A percentile compares a stretch with the other conserved stretches of the same genome.
Conservation (phyloP, 139 green algal genomes). For the Chlamydomonas sp. region DNA sequence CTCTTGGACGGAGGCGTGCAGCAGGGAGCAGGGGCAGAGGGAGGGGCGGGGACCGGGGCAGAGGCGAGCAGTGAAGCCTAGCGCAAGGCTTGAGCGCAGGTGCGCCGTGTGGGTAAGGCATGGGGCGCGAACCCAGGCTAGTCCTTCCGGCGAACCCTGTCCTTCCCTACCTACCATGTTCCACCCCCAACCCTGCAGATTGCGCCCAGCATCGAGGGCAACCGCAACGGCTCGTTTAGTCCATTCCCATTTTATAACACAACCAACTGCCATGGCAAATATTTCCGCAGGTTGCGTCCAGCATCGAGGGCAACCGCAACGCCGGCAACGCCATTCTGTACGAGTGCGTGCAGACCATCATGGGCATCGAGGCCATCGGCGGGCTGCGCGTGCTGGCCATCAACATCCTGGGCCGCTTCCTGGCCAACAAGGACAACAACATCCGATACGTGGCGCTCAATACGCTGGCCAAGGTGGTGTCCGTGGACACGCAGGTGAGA, state of each 20-base stretch:
- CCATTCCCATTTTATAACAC: too few relatives aligned
- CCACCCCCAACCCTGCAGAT: neutral
- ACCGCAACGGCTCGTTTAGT: neutral
- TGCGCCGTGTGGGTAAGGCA: too few relatives aligned
- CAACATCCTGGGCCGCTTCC: constrained; percentile 97
- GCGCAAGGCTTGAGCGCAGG: too few relatives aligned
- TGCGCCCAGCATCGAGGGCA: neutral
- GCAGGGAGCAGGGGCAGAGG: too few relatives aligned
- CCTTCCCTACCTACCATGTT: neutral
- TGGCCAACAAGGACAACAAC: constrained; percentile 92
- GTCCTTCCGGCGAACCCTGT: too few relatives aligned
- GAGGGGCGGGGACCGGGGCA: too few relatives aligned
- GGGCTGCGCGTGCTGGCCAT: constrained; percentile 96
- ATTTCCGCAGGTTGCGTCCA: constrained; percentile 78
- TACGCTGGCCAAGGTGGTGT: constrained; percentile 85
- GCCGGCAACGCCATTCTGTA: constrained; percentile 97
- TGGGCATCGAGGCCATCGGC: constrained; percentile 91
- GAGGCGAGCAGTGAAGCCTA: too few relatives aligned
- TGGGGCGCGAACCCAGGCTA: too few relatives aligned
- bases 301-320: constrained; percentile 87
- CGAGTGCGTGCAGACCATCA: constrained; percentile 93
- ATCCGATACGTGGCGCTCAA: constrained; percentile 98
- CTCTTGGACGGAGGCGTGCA: too few relatives aligned
- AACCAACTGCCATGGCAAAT: too few relatives aligned
- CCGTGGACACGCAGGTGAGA: constrained; percentile 74